Percentiles rank a stretch among this genome's conserved stretches.
These are phyloP conservation scores for Emmonsia crescens DNA, from an alignment of 2,329 filamentous ascomycete genomes.

Conservation along the genomic window DNA sequence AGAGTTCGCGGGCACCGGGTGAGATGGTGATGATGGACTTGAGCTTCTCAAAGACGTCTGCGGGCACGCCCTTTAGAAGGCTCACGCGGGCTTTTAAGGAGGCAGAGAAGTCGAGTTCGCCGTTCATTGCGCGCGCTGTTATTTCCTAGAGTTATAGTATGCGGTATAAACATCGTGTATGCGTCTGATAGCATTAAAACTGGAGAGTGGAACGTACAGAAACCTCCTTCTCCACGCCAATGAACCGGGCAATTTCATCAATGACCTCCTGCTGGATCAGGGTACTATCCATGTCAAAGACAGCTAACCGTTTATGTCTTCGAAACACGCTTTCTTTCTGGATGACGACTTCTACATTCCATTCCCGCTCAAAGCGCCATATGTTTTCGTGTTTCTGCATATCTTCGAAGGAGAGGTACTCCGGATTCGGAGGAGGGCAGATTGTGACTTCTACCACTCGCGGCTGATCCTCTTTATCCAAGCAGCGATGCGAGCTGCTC, in stretches of 20 bases:
- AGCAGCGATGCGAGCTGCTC: constrained; percentile 37
- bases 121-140: constrained; percentile 88
- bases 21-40: constrained; percentile 68
- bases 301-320: constrained; percentile 71
- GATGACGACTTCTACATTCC: constrained; percentile 76
- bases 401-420: constrained; percentile 48
- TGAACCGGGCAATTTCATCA: constrained; percentile 77
- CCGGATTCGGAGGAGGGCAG: constrained; percentile 38
- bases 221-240: constrained; percentile 72
- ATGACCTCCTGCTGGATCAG: constrained; percentile 97
- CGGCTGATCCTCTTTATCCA: constrained; percentile 38
- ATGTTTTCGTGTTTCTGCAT: constrained; percentile 71
- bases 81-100: constrained; percentile 71
- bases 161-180: background rate
- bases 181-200: background rate
- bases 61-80: constrained; percentile 69
- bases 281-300: constrained; percentile 98
- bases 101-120: constrained; percentile 82
- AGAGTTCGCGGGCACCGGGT: constrained; percentile 63
- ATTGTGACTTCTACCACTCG: constrained; percentile 44
- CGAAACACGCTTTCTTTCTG: constrained; percentile 64
- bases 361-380: constrained; percentile 75
- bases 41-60: constrained; percentile 67
- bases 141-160: constrained; percentile 45
- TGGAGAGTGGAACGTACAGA: constrained; percentile 39